Evolutionary conservation across 2,329 filamentous ascomycete species (phyloP).

Genomic region (Aspergillus sp.): DNA sequence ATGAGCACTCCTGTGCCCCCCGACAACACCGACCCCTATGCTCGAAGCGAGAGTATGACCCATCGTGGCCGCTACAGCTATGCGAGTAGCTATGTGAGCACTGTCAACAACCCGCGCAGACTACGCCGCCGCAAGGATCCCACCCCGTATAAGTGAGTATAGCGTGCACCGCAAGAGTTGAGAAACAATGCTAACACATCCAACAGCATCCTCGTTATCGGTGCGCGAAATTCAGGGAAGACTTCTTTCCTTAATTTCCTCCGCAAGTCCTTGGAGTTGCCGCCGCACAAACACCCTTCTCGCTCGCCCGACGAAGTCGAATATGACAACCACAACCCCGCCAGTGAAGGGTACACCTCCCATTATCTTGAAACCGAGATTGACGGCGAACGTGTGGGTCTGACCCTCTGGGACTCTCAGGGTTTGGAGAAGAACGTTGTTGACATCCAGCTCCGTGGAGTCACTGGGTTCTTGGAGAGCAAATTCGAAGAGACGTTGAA

Average conservation of each 20-base stretch:
- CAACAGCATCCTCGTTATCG: slow-evolving; percentile 81
- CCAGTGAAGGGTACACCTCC: slow-evolving; percentile 70
- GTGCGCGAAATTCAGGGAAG: slow-evolving; percentile 84
- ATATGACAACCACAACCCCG: slow-evolving; percentile 55
- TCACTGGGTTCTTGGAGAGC: slow-evolving; percentile 89
- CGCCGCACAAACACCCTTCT: slow-evolving; percentile 70
- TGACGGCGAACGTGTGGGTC: slow-evolving; percentile 82
- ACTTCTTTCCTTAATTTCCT: slow-evolving; percentile 97
- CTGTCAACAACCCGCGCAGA: slow-evolving; percentile 87
- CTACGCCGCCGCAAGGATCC: slow-evolving; percentile 95
- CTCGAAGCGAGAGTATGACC: slow-evolving; percentile 90
- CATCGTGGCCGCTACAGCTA: slow-evolving; percentile 96
- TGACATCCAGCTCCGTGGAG: slow-evolving; percentile 88
- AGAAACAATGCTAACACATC: slow-evolving; percentile 6
- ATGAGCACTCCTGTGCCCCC: slow-evolving; percentile 24
- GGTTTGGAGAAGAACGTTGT: slow-evolving; percentile 93
- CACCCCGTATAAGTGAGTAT: slow-evolving; percentile 92
- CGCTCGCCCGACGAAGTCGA: slow-evolving; percentile 59
- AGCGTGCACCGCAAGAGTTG: background rate
- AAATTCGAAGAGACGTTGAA: slow-evolving; percentile 98
- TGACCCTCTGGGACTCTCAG: slow-evolving; percentile 96
- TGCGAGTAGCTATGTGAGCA: slow-evolving; percentile 85
- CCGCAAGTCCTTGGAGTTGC: slow-evolving; percentile 77
- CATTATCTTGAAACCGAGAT: slow-evolving; percentile 94
- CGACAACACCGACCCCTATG: slow-evolving; percentile 69